Evolutionary conservation across 2,329 filamentous ascomycete genomes (phyloP).

Genomic region (Monilinia aucupariae): DNA sequence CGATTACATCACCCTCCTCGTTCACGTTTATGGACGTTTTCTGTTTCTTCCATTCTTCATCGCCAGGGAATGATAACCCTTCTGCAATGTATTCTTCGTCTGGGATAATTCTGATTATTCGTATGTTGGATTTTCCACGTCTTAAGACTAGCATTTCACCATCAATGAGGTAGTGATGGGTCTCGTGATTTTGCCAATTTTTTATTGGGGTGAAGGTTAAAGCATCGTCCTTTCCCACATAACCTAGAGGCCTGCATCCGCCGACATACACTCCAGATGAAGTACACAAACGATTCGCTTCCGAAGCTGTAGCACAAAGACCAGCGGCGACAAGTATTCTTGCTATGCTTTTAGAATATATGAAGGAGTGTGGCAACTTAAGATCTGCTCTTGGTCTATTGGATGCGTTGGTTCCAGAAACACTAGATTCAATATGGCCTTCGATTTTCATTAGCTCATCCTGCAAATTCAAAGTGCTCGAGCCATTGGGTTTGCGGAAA

Average conservation of each 20-base stretch:
- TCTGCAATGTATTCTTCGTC: slow-evolving; percentile 41
- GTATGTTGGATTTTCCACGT: slow-evolving; percentile 58
- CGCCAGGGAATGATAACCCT: slow-evolving; percentile 7
- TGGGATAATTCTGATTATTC: slow-evolving; percentile 53
- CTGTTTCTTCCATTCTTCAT: not conserved
- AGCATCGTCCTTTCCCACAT: slow-evolving; percentile 41
- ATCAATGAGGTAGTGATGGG: slow-evolving; percentile 56
- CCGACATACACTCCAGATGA: slow-evolving; percentile 57
- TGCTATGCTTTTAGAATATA: slow-evolving; percentile 50
- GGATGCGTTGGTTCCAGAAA: slow-evolving; percentile 35
- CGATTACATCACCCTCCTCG: slow-evolving; percentile 3
- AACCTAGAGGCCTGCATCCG: slow-evolving; percentile 43
- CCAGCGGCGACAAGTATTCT: slow-evolving; percentile 56
- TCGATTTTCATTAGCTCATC: not conserved
- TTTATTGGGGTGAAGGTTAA: slow-evolving; percentile 59
- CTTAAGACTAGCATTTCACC: slow-evolving; percentile 54
- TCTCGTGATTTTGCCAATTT: slow-evolving; percentile 52
- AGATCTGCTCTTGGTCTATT: slow-evolving; percentile 50
- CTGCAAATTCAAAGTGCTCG: slow-evolving; percentile 22
- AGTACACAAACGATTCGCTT: slow-evolving; percentile 53
- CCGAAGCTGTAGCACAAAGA: slow-evolving; percentile 49
- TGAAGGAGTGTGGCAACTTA: slow-evolving; percentile 52
- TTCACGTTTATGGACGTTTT: not conserved
- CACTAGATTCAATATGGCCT: no score
- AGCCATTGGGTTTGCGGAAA: slow-evolving; percentile 32